These are phyloP conservation scores for Candida wancherniae DNA, from an alignment of 805 yeast genomes.

Conservation along the genomic window DNA sequence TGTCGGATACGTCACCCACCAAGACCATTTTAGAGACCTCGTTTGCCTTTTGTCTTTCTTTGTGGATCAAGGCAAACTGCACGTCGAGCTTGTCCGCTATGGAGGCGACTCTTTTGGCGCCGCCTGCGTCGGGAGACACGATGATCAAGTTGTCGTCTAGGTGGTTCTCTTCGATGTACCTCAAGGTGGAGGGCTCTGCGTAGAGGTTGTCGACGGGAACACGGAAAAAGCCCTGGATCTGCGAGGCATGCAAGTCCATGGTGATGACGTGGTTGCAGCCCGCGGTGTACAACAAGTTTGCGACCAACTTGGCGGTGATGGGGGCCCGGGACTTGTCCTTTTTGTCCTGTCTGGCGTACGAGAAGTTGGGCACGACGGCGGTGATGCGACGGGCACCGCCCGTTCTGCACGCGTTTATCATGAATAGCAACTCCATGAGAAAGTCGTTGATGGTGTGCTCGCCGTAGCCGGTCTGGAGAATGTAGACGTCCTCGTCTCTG, in stretches of 20 bases:
- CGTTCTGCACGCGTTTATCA: slow-evolving; percentile 92
- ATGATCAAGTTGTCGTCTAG: slow-evolving; percentile 54
- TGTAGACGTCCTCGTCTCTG: slow-evolving; percentile 85
- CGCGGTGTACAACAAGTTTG: slow-evolving; percentile 85
- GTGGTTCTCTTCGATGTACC: slow-evolving; percentile 68
- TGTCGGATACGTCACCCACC: slow-evolving; percentile 87
- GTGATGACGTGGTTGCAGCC: slow-evolving; percentile 96
- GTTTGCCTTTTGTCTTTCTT: slow-evolving; percentile 91
- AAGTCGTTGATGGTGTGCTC: slow-evolving; percentile 71
- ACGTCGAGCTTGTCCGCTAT: slow-evolving; percentile 88
- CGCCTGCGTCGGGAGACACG: slow-evolving; percentile 98
- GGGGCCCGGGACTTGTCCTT: slow-evolving; percentile 96
- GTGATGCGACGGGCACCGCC: slow-evolving; percentile 94
- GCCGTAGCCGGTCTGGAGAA: slow-evolving; percentile 82
- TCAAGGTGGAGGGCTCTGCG: slow-evolving; percentile 87
- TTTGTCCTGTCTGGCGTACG: slow-evolving; percentile 96
- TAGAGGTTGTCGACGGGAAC: slow-evolving; percentile 94
- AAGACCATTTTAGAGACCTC: slow-evolving; percentile 93
- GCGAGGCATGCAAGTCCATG: slow-evolving; percentile 96
- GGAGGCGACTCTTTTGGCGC: slow-evolving; percentile 95
- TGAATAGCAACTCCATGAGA: slow-evolving; percentile 79
- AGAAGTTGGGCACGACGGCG: slow-evolving; percentile 92
- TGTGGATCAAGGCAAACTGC: slow-evolving; percentile 92
- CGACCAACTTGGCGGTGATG: slow-evolving; percentile 90
- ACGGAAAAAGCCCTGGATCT: slow-evolving; percentile 93